Base-by-base conservation (phyloP, 495 filamentous ascomycete genomes). In the Aspergillus nanangensis region DNA sequence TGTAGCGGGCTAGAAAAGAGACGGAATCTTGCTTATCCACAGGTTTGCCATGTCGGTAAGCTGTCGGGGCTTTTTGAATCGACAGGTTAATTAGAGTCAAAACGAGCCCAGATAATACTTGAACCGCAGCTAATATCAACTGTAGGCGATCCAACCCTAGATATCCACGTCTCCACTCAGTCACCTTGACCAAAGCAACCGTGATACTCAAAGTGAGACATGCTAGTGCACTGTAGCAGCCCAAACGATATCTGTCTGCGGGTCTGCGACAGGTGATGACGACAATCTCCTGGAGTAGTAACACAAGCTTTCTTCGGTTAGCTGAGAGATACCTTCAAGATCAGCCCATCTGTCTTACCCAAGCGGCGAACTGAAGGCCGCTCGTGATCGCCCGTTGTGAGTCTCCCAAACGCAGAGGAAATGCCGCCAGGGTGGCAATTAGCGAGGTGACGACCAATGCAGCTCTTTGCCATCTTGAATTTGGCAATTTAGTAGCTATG, bases 21-120 rank as follows among this genome's bases (percentile, higher is more conserved):
- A 58, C 69, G 1, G 82, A 80, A 38, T 69, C 74, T 61, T 79
- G 67, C 20, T 70, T 58, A 53, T 87, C 84, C 5, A 88, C 77
- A 20, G 57, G 50, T 15, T 71, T 56, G 29, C 74, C 79, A 43
- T 61, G 41, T 15, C 75, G 51, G 46, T 69, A 65, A 38, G 86
- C 75, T 22, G 76, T 71, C 8, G 84, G 83, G n/a, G 84, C 66
- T 32, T 82, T 71, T 15, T 81, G 83, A 18, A 87, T 44, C 29
- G 50, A 21, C 3, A 55, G 33, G 18, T 55, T 55, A 9, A 39
- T 32, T 3, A 50, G 0, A 2, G 38, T 5, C 4, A 55, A 33
- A 20, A 44, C 41, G 18, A 44, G n/a, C 1, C 33, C 37, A 1
- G 47, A 46, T 3, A 46, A n/a, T 4, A 50, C 23, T 24, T 55